phyloP scores from a whole-genome alignment of 2,329 filamentous ascomycete species.

The Alternaria burnsii region DNA sequence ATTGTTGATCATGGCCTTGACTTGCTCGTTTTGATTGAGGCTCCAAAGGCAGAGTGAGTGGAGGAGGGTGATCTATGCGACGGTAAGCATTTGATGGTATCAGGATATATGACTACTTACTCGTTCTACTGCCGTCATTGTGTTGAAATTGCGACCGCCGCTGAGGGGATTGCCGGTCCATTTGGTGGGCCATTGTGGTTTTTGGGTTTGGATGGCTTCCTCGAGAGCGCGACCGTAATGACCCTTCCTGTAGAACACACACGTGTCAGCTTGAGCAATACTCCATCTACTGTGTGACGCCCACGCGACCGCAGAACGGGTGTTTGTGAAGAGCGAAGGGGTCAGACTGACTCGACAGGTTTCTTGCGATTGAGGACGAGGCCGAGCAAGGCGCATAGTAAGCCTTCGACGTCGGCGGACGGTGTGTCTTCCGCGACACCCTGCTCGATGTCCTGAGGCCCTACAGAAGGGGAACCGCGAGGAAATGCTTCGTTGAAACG shows the following conservation, averaged over 20 bases:
- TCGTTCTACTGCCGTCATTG: slow-evolving; percentile 81
- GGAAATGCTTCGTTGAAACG: slow-evolving; percentile 91
- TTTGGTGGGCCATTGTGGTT: slow-evolving; percentile 83
- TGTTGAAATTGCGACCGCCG: slow-evolving; percentile 80
- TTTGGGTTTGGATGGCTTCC: slow-evolving; percentile 86
- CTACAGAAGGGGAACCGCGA: slow-evolving; percentile 85
- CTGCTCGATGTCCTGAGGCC: slow-evolving; percentile 92
- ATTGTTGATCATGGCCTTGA: slow-evolving; percentile 83
- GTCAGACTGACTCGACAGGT: slow-evolving; percentile 85
- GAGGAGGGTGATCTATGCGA: slow-evolving; percentile 76
- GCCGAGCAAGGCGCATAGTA: slow-evolving; percentile 87
- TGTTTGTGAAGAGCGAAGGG: slow-evolving; percentile 17
- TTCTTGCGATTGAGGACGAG: slow-evolving; percentile 97
- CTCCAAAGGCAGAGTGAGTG: slow-evolving; percentile 88
- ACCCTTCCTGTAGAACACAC: slow-evolving; percentile 70
- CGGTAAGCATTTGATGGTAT: slow-evolving; percentile 28
- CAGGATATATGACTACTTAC: slow-evolving; percentile 60
- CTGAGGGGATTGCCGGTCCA: slow-evolving; percentile 89
- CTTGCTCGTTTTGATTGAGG: slow-evolving; percentile 82
- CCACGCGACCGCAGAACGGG: slow-evolving; percentile 30
- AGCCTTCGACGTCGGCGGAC: slow-evolving; percentile 83
- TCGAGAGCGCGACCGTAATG: slow-evolving; percentile 94
- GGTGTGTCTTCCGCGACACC: slow-evolving; percentile 81
- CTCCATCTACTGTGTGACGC: not conserved
- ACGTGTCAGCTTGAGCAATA: slow-evolving; percentile 42